Conservation (phyloP, 495 filamentous ascomycete species). For the Pyronema omphalodes region DNA sequence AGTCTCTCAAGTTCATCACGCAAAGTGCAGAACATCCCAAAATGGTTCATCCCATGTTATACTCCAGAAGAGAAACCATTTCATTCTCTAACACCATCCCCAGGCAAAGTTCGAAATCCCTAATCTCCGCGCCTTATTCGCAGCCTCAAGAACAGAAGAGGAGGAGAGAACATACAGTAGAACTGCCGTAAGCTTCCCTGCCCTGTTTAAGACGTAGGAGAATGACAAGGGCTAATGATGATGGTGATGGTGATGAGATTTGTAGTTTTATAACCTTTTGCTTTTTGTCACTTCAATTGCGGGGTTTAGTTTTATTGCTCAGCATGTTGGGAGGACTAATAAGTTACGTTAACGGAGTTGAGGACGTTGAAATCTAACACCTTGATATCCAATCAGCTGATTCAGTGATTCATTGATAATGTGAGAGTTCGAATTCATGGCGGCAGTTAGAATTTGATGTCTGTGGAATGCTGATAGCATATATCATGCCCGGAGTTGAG, state of each 20-base stretch:
- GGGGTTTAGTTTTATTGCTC: slow-evolving; percentile 77
- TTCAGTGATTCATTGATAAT: no score
- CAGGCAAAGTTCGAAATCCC: slow-evolving; percentile 40
- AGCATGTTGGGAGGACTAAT: slow-evolving; percentile 25
- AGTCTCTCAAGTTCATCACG: no score
- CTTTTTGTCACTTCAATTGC: slow-evolving; percentile 90
- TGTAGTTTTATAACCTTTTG: slow-evolving; percentile 89
- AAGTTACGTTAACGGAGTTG: not conserved
- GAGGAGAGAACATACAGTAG: slow-evolving; percentile 91
- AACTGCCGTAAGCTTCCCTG: slow-evolving; percentile 49
- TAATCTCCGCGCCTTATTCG: slow-evolving; percentile 88
- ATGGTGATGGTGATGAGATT: not conserved
- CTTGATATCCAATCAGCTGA: no score
- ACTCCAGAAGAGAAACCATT: not conserved
- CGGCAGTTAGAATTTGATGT: no score
- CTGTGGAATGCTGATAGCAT: no score
- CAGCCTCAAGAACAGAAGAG: slow-evolving; percentile 79
- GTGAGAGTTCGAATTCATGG: no score
- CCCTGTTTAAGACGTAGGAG: not conserved
- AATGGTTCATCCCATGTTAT: no score
- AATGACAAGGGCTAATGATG: slow-evolving; percentile 1
- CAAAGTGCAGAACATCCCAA: no score
- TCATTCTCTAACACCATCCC: not conserved
- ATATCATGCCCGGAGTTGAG: no score
- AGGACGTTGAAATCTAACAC: no score